Evolutionary conservation across 1,284 basidiomycete species (phyloP).

Genomic region (Naganishia sp.): DNA sequence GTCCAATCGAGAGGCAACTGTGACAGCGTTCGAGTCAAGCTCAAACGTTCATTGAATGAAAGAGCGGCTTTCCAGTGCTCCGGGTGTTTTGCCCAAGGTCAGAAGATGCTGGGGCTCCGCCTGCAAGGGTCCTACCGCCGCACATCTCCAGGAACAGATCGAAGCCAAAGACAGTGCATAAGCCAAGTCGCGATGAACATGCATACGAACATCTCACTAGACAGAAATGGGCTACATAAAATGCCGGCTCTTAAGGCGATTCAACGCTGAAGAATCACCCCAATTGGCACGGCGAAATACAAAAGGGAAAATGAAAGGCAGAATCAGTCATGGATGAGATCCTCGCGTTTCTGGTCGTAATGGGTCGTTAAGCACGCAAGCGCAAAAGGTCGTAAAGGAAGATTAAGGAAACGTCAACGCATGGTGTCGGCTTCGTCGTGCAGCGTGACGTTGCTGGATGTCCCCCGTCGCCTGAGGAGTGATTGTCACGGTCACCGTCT

Average conservation of each 20-base stretch:
- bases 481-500: conserved; percentile 8
- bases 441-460: not conserved
- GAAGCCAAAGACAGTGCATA: too few species aligned
- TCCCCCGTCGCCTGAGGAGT: not conserved
- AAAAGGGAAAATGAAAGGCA: not conserved
- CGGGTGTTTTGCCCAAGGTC: too few species aligned
- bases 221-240: not conserved
- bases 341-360: not conserved
- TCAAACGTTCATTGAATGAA: too few species aligned
- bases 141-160: not conserved
- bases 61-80: too few species aligned
- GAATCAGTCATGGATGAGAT: not conserved
- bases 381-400: conserved; percentile 11
- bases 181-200: not conserved
- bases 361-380: too few species aligned
- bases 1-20: too few species aligned
- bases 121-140: not conserved
- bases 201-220: conserved; percentile 3
- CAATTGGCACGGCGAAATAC: not conserved
- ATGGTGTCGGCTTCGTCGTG: conserved; percentile 21
- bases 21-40: too few species aligned
- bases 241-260: not conserved
- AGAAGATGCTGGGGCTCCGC: not conserved
- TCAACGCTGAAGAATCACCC: conserved; percentile 26
- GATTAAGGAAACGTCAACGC: not conserved